Percentiles rank a stretch among this genome's conserved stretches.
Conservation (phyloP, 139 green algal genomes). For the Deuterostichococcus epilithicus region DNA sequence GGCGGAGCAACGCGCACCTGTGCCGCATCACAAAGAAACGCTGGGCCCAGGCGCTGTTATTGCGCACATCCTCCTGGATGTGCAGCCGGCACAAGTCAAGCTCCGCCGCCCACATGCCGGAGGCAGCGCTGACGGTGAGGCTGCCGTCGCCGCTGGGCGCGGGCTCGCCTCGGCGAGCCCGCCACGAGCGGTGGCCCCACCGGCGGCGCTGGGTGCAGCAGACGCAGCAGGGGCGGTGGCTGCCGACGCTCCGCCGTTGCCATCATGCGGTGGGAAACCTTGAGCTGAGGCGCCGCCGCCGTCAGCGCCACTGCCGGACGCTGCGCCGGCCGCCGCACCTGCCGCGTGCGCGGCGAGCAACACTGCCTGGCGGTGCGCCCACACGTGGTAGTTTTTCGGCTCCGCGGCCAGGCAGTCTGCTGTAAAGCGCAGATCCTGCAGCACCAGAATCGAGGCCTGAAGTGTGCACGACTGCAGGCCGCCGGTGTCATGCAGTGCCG, state of each 20-base stretch:
- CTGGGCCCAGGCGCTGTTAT: constrained; percentile 91
- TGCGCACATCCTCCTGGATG: constrained; percentile 66
- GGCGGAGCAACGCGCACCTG: neutral
- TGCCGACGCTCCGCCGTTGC: neutral
- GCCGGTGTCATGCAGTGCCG: no score
- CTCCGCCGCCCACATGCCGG: constrained; percentile 51
- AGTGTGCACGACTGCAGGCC: neutral
- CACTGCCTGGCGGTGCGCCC: constrained; percentile 72
- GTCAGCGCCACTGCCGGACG: neutral
- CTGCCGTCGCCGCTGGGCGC: no score
- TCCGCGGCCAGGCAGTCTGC: constrained; percentile 54
- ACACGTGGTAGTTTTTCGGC: constrained; percentile 89
- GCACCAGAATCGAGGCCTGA: neutral
- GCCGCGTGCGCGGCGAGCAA: constrained; percentile 17
- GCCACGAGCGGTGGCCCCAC: no score
- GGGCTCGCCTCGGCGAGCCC: no score
- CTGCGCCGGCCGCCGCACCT: neutral
- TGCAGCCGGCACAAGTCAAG: constrained; percentile 41
- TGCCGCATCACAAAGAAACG: constrained; percentile 47
- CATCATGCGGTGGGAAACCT: no score
- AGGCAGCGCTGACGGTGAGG: no score
- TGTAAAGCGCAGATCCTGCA: constrained; percentile 49
- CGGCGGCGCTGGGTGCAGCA: neutral
- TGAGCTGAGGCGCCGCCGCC: neutral
- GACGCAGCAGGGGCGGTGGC: neutral